phyloP scores from a whole-genome alignment of 768 basidiomycete species.

The Termitomyces eurrhizus region DNA sequence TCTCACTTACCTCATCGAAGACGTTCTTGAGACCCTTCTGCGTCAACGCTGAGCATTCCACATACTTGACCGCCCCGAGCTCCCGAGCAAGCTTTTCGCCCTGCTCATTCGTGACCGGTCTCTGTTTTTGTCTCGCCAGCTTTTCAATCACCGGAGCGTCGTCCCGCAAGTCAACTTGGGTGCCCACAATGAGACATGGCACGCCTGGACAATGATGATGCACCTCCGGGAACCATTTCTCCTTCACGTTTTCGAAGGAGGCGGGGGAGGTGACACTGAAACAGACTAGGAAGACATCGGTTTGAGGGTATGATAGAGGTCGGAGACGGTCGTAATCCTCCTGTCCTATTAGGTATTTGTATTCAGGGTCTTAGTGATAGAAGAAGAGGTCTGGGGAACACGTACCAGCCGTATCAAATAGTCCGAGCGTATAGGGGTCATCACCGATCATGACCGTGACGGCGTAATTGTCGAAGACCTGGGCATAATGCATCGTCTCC shows the following conservation, averaged over 20 bases:
- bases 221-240: conserved; percentile 99
- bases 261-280: conserved; percentile 99
- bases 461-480: conserved; percentile 97
- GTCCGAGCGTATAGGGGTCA: conserved; percentile 95
- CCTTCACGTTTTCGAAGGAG: conserved; percentile 99
- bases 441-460: conserved; percentile 99
- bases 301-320: conserved; percentile 98
- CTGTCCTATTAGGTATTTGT: conserved; percentile 58
- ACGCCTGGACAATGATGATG: conserved; percentile 99
- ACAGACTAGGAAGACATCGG: conserved; percentile 98
- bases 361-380: conserved; percentile 7
- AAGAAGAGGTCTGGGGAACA: conserved; percentile 17
- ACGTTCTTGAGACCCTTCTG: conserved; percentile 99
- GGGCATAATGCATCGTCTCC: conserved; percentile 18
- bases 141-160: conserved; percentile 93
- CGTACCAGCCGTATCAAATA: conserved; percentile 98
- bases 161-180: conserved; percentile 95
- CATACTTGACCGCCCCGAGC: conserved; percentile 97
- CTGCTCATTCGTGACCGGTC: conserved; percentile 82
- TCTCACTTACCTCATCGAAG: conserved; percentile 87
- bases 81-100: conserved; percentile 97
- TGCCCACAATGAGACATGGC: conserved; percentile 98
- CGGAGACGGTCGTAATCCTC: conserved; percentile 99
- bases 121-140: conserved; percentile 93
- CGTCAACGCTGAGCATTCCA: conserved; percentile 98